A percentile compares a stretch with the other conserved stretches of the same genome.
Conservation (phyloP, 495 filamentous ascomycete genomes). For the Filosporella fistucella region DNA sequence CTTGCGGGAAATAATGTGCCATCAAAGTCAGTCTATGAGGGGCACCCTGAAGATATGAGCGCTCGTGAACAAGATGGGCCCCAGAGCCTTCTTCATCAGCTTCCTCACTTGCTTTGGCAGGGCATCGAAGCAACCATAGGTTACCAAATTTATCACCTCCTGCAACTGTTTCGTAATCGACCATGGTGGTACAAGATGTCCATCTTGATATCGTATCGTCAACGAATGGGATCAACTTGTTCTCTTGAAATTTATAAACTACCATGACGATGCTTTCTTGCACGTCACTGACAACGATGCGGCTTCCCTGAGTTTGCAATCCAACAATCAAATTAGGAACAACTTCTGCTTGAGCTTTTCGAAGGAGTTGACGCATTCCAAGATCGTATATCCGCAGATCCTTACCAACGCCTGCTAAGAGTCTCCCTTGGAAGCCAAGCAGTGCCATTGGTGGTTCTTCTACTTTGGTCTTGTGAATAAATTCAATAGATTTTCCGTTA, state of each 20-base stretch:
- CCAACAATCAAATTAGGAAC: constrained; percentile 79
- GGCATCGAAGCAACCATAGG: constrained; percentile 85
- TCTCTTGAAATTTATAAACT: constrained; percentile 89
- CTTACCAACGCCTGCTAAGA: constrained; percentile 79
- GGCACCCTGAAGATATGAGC: constrained; percentile 82
- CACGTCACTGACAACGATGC: constrained; percentile 88
- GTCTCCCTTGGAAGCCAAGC: constrained; percentile 83
- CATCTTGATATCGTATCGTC: constrained; percentile 87
- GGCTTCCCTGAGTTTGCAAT: constrained; percentile 84
- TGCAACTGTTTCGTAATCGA: constrained; percentile 94
- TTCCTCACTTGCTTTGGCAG: constrained; percentile 79
- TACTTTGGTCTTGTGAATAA: constrained; percentile 92
- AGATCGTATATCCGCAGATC: constrained; percentile 85
- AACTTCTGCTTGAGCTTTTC: constrained; percentile 81
- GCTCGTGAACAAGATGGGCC: constrained; percentile 81
- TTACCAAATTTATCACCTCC: constrained; percentile 99
- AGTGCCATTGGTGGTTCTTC: constrained; percentile 87
- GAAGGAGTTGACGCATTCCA: constrained; percentile 82
- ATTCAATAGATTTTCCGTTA: constrained; percentile 79
- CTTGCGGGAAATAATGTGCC: constrained; percentile 84
- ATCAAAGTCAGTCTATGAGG: constrained; percentile 79
- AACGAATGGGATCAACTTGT: constrained; percentile 84
- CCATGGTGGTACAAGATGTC: constrained; percentile 85
- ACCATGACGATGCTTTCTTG: constrained; percentile 86
- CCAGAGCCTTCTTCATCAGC: constrained; percentile 90